phyloP scores from a whole-genome alignment of 768 basidiomycete genomes.

The Sporobolomyces roseus region DNA sequence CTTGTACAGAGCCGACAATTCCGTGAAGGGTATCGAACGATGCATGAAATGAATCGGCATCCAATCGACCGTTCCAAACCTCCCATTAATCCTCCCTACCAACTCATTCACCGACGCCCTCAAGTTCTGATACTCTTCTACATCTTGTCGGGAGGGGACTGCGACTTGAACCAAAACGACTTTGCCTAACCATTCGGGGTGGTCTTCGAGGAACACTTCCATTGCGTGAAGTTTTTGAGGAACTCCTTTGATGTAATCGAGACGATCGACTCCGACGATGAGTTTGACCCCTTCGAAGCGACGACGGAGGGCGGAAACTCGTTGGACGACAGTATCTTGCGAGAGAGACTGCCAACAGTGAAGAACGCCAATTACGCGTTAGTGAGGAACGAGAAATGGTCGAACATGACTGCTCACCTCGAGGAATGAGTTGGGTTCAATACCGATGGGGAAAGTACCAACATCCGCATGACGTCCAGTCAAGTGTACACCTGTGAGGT shows the following conservation, averaged over 20 bases:
- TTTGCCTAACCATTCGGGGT: conserved; percentile 99
- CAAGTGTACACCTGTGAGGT: conserved; percentile 70
- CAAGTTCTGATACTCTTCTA: conserved; percentile 98
- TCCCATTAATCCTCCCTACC: conserved; percentile 95
- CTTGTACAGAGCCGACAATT: conserved; percentile 95
- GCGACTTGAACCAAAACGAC: conserved; percentile 95
- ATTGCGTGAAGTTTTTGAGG: conserved; percentile 96
- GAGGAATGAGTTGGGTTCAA: conserved; percentile 88
- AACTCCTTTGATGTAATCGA: conserved; percentile 99
- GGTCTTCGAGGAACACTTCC: conserved; percentile 92
- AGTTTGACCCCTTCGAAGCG: conserved; percentile 92
- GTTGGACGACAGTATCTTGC: conserved; percentile 71
- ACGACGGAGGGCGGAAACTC: conserved; percentile 75
- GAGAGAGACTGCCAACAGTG: conserved; percentile 62
- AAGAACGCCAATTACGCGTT: not conserved
- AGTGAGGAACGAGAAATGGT: not conserved
- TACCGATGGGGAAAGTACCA: conserved; percentile 98
- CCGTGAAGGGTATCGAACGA: conserved; percentile 85
- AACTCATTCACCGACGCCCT: conserved; percentile 94
- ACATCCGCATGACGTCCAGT: conserved; percentile 93
- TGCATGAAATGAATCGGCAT: conserved; percentile 99
- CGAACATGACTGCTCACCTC: conserved; percentile 54
- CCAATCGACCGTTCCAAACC: conserved; percentile 97
- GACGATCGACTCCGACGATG: conserved; percentile 94
- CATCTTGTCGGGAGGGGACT: conserved; percentile 94